phyloP scores from a whole-genome alignment of 805 yeast species.

The Ogataea pilisensis region DNA sequence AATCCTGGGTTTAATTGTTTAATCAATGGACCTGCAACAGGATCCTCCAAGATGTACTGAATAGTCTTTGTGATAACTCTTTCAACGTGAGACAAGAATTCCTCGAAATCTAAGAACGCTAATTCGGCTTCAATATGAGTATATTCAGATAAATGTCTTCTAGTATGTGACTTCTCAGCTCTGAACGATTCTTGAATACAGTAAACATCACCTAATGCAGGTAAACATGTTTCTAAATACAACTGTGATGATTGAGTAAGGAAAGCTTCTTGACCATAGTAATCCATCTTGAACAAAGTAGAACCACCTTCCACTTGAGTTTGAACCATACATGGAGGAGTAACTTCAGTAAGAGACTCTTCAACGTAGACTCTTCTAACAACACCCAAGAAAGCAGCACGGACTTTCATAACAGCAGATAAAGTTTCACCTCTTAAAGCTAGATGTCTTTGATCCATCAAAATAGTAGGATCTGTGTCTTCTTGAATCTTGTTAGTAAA shows the following conservation, averaged over 20 bases:
- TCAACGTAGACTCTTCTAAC: conserved; percentile 75
- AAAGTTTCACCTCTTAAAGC: conserved; percentile 95
- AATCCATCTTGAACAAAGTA: conserved; percentile 85
- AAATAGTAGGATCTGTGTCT: conserved; percentile 85
- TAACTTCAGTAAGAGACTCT: conserved; percentile 80
- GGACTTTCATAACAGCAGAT: conserved; percentile 89
- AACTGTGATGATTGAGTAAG: conserved; percentile 96
- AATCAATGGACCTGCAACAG: conserved; percentile 85
- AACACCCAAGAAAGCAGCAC: conserved; percentile 72
- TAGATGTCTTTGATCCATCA: conserved; percentile 93
- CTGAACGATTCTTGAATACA: conserved; percentile 98
- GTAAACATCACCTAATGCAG: conserved; percentile 95
- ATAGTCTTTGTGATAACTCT: conserved; percentile 64
- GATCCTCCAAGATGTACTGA: conserved; percentile 78
- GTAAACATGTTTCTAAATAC: conserved; percentile 92
- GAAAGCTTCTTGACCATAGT: conserved; percentile 96
- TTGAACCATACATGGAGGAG: conserved; percentile 99
- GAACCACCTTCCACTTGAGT: conserved; percentile 99
- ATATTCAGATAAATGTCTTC: conserved; percentile 96
- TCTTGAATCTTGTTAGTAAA: conserved; percentile 93
- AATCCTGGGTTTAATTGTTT: conserved; percentile 91
- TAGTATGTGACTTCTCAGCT: conserved; percentile 97
- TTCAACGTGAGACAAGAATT: conserved; percentile 82
- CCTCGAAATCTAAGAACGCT: conserved; percentile 83
- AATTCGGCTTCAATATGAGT: conserved; percentile 97